Base-by-base conservation (phyloP, 2,329 filamentous ascomycete species). In the Thielaviopsis ethacetica region DNA sequence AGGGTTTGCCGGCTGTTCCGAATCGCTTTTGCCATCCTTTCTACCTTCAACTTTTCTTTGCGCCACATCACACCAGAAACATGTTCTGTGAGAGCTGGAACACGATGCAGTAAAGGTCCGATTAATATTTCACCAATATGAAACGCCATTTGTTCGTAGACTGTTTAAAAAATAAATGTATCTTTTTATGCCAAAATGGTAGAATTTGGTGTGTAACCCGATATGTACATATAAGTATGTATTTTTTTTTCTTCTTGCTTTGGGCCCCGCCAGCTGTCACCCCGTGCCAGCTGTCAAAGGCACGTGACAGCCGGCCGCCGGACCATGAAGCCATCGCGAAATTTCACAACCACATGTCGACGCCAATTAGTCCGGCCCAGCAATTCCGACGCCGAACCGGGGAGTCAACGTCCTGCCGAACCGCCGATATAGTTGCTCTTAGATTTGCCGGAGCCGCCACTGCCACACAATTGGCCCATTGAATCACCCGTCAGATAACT, bases 271-370 rank as follows among this genome's bases (percentile, higher is more conserved):
- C 57, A 58, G 38, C 38, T 58, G 57, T 7, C 51, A 10, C 1
- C 1, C 3, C 4, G n/a, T 49, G 54, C 9, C 51, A 58, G 57
- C 50, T 58, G 53, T 6, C 54, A 13, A 1, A 50, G 52, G 55
- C 61, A 60, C 61, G 56, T 62, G 59, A 59, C 56, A 50, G 50
- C 30, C 56, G 59, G 21, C 56, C 51, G 61, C 53, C 41, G 53
- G 44, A n/a, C 44, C 44, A 22, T 60, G 50, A 57, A 51, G 56
- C 53, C 58, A 53, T 41, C 56, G 41, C 59, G 56, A 57, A 62
- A 62, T 61, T 62, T 62, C 59, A 60, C 55, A 59, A 53, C 47
- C 52, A 51, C 59, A 61, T 59, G 44, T 9, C n/a, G 3, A 49
- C 7, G 19, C 5, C n/a, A 49, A 21, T 10, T 21, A 49, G 44